Evolutionary conservation across 2,329 filamentous ascomycete species (phyloP), one percentile per base, ranked within the genome.

Genomic region (Aspergillus felis): DNA sequence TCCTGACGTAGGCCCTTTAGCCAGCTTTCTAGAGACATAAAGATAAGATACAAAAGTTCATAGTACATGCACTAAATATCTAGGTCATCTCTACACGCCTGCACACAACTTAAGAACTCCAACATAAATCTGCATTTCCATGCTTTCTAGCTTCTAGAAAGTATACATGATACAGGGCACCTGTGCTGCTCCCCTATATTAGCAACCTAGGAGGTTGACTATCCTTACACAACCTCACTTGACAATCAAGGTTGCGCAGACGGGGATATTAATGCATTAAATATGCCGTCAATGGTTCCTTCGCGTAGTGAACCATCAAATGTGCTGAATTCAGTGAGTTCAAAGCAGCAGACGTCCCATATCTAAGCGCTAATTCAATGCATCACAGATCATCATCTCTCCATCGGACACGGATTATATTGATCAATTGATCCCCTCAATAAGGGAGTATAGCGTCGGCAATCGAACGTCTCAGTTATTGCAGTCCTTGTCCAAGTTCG

Each of bases 381-480:
- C 27, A 14, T 3, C 44, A 47, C 71, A 99, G 91, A 95, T 97
- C 65, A 92, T 97, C 60, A 86, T 96, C 66, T 92, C 93, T 2
- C 89, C 92, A 12, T 92, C 92, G 24, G 93, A 97, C 69, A 84
- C 88, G 51, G 94, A 99, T 68, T 97, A 97, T 70, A 86, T 99
- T 62, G 94, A 97, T 72, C 93, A 97, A 71, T 80, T 99, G 52
- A 96, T 97, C 50, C 93, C 92, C 9, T 90, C 95, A 1, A 87
- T 99, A 61, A 94, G 92, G 79, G 93, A 97, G 82, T 92, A 91
- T 64, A 86, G 90, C 61, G 82, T 86, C 66, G 87, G 90, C 55
- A 88, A 90, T 70, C 83, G 90, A 68, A 88, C 87, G 6, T 82
- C 81, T 42, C 85, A 87, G 57, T 82, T 99, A 44, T 85, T 92